phyloP scores from a whole-genome alignment of 1,284 basidiomycete species.

The Xerocomus nothofagi region DNA sequence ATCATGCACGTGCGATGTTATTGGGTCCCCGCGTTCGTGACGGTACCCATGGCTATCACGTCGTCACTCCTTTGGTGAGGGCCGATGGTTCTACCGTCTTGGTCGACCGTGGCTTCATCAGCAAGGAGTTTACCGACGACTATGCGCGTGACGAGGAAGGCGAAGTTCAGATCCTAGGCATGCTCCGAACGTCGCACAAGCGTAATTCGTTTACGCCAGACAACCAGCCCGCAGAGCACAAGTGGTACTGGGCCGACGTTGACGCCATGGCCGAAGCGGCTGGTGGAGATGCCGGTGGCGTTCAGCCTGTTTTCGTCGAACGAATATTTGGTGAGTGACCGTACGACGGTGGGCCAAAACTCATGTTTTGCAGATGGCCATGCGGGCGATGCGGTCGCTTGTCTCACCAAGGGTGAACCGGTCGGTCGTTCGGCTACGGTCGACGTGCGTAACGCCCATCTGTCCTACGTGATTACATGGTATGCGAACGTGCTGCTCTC shows the following conservation, averaged over 20 bases:
- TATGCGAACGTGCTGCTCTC: conserved; percentile 36
- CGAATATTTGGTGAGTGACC: conserved; percentile 73
- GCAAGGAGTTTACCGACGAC: conserved; percentile 51
- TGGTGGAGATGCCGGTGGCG: conserved; percentile 66
- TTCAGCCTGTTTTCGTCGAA: conserved; percentile 86
- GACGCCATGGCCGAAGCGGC: conserved; percentile 78
- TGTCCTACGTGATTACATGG: conserved; percentile 97
- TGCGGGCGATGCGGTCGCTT: conserved; percentile 64
- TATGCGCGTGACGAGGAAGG: conserved; percentile 43
- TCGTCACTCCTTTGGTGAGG: conserved; percentile 84
- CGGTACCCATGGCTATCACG: conserved; percentile 83
- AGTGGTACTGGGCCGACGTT: conserved; percentile 94
- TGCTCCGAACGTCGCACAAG: conserved; percentile 70
- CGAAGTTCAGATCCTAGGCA: conserved; percentile 69
- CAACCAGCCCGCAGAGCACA: conserved; percentile 77
- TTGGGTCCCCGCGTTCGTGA: conserved; percentile 87
- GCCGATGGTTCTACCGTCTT: conserved; percentile 77
- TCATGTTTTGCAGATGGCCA: conserved; percentile 65
- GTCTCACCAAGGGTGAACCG: conserved; percentile 76
- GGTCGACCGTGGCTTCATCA: conserved; percentile 92
- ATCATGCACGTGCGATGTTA: conserved; percentile 75
- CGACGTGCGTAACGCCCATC: conserved; percentile 92
- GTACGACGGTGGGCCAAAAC: conserved; percentile 7
- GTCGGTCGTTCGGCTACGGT: conserved; percentile 84
- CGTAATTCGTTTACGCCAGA: conserved; percentile 86